Conservation (phyloP, 2,329 filamentous ascomycete species). For the Claviceps quebecensis region DNA sequence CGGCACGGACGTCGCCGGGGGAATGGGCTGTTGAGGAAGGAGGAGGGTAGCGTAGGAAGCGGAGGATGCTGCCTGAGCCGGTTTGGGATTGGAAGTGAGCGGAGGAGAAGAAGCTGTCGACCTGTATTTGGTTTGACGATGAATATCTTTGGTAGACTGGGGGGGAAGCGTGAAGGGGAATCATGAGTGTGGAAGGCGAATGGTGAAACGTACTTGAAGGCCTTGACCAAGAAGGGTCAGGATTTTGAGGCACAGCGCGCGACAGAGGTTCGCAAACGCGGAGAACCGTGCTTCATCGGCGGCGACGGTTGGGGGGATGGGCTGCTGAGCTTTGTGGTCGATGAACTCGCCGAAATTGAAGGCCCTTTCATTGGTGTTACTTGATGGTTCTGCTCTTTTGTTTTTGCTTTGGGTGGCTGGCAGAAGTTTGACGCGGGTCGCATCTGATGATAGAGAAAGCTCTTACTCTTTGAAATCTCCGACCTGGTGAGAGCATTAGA, state of each 20-base stretch:
- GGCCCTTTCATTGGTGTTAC: constrained; percentile 37
- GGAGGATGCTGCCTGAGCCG: constrained; percentile 45
- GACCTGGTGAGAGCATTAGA: constrained; percentile 29
- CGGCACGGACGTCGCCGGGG: constrained; percentile 59
- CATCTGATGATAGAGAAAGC: background rate
- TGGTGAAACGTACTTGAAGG: constrained; percentile 38
- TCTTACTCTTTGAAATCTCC: constrained; percentile 78
- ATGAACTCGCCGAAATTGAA: constrained; percentile 83
- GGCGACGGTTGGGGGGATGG: constrained; percentile 52
- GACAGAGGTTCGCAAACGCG: constrained; percentile 57
- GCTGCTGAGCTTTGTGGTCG: constrained; percentile 57
- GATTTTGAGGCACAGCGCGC: constrained; percentile 56
- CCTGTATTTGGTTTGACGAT: constrained; percentile 12
- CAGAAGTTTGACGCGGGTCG: too few relatives aligned
- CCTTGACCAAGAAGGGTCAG: constrained; percentile 67
- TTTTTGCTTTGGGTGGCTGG: background rate
- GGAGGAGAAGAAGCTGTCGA: constrained; percentile 39
- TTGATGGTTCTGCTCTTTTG: background rate
- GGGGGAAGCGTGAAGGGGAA: too few relatives aligned
- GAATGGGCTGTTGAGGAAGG: constrained; percentile 28
- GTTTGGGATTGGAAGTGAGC: constrained; percentile 33
- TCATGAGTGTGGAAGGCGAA: too few relatives aligned
- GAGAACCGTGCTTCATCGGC: constrained; percentile 46
- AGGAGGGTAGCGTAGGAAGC: constrained; percentile 61
- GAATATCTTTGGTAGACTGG: too few relatives aligned